Conservation (phyloP, 1,284 basidiomycete genomes). For the Lentinula novae-zelandiae region DNA sequence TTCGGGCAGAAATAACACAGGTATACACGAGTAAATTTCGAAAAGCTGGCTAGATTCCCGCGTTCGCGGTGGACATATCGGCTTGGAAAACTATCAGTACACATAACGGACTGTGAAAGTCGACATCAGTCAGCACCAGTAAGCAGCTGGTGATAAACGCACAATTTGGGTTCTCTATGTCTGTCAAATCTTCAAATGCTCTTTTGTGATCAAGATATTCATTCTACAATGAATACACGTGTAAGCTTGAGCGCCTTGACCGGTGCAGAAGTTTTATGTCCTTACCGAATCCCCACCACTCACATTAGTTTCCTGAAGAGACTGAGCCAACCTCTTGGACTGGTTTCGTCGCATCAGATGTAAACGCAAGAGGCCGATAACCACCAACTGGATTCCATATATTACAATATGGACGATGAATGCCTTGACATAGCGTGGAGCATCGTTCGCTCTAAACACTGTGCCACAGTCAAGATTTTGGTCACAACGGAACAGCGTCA, state of each 20-base stretch:
- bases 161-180: slow-evolving; percentile 48
- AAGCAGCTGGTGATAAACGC: slow-evolving; percentile 16
- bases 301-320: slow-evolving; percentile 21
- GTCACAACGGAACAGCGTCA: background rate
- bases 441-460: slow-evolving; percentile 45
- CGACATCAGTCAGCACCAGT: background rate
- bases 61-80: no score
- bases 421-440: slow-evolving; percentile 44
- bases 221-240: slow-evolving; percentile 19
- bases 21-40: no score
- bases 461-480: background rate
- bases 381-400: slow-evolving; percentile 42
- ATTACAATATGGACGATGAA: slow-evolving; percentile 47
- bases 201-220: slow-evolving; percentile 37
- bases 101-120: slow-evolving; percentile 35
- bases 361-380: slow-evolving; percentile 39
- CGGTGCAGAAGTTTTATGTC: background rate
- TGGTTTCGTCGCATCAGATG: slow-evolving; percentile 44
- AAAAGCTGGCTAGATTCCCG: no score
- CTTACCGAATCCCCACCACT: slow-evolving; percentile 26
- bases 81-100: slow-evolving; percentile 26
- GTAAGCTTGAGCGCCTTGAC: background rate
- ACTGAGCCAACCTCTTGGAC: slow-evolving; percentile 37
- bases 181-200: slow-evolving; percentile 48
- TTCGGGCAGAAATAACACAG: no score